Evolutionary conservation across 495 filamentous ascomycete species (phyloP).

Genomic region (Daldinia bambusicola): DNA sequence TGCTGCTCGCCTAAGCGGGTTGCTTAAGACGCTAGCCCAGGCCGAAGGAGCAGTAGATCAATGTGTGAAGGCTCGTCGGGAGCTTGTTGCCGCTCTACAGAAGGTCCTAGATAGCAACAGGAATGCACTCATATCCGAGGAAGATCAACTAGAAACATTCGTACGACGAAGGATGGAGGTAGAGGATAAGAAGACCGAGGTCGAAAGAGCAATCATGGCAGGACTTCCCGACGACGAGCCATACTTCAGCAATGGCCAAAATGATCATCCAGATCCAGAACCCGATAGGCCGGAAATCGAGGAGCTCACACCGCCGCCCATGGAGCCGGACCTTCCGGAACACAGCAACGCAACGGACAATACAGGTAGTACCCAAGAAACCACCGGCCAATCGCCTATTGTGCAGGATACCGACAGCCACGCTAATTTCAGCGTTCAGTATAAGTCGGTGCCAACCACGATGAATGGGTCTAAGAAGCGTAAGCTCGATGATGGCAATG

Average conservation of each 20-base stretch:
- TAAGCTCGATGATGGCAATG: slow-evolving; percentile 71
- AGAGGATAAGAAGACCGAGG: slow-evolving; percentile 81
- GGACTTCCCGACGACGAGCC: slow-evolving; percentile 65
- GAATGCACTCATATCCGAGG: slow-evolving; percentile 73
- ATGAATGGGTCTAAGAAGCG: slow-evolving; percentile 72
- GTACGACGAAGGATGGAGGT: slow-evolving; percentile 69
- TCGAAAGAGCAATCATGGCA: slow-evolving; percentile 88
- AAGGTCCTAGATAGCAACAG: slow-evolving; percentile 81
- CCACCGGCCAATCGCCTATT: slow-evolving; percentile 50
- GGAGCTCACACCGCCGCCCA: slow-evolving; percentile 77
- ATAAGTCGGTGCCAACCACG: slow-evolving; percentile 55
- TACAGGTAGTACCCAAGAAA: slow-evolving; percentile 42
- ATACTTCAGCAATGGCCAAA: slow-evolving; percentile 46
- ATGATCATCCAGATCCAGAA: slow-evolving; percentile 57
- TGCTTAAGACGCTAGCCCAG: slow-evolving; percentile 86
- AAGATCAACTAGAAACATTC: slow-evolving; percentile 68
- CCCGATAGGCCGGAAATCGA: slow-evolving; percentile 79
- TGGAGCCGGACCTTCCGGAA: slow-evolving; percentile 51
- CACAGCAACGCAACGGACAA: slow-evolving; percentile 23
- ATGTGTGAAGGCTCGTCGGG: slow-evolving; percentile 84
- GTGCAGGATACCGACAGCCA: slow-evolving; percentile 62
- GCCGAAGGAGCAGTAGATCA: slow-evolving; percentile 93
- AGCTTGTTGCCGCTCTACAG: slow-evolving; percentile 81
- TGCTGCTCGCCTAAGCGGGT: slow-evolving; percentile 85
- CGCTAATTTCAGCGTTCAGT: slow-evolving; percentile 60